Percentiles rank a stretch among this genome's conserved stretches.
These are phyloP conservation scores for Cryptosporidium ubiquitum DNA, from an alignment of 169 alveolate species.

Conservation along the genomic window DNA sequence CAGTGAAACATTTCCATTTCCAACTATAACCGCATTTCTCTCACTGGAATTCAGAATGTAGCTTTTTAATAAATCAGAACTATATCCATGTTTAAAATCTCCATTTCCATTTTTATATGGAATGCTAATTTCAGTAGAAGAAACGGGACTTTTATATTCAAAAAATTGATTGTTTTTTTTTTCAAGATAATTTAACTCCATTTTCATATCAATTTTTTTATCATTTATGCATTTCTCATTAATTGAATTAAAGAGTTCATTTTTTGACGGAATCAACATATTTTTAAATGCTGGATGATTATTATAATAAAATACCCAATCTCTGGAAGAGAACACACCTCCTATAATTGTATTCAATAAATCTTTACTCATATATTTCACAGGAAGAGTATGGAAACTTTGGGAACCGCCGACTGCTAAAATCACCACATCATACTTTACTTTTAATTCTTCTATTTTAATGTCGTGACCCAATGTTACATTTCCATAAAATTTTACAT, in stretches of 20 bases:
- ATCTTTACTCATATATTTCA: not conserved
- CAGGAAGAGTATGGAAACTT: constrained; percentile 19
- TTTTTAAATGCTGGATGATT: constrained; percentile 51
- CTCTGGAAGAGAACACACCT: constrained; percentile 67
- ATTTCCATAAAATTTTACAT: constrained; percentile 39
- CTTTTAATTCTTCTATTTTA: constrained; percentile 15
- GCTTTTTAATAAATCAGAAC: not conserved
- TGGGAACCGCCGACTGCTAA: constrained; percentile 62
- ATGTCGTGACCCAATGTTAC: constrained; percentile 55
- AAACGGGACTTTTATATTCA: constrained; percentile 46
- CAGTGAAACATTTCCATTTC: constrained; percentile 73
- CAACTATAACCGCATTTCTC: constrained; percentile 55
- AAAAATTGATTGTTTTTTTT: constrained; percentile 29
- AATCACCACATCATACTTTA: constrained; percentile 31
- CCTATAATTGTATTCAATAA: constrained; percentile 18
- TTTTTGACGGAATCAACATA: not conserved
- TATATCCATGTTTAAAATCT: constrained; percentile 36
- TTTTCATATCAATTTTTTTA: not conserved
- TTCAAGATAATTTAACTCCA: not conserved
- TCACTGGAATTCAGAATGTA: constrained; percentile 33
- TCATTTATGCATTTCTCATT: not conserved
- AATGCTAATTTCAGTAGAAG: not conserved
- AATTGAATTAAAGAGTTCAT: not conserved
- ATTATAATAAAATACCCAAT: constrained; percentile 64
- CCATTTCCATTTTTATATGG: not conserved